phyloP scores from a whole-genome alignment of 208 protist species.

The Trypanosoma avium region DNA sequence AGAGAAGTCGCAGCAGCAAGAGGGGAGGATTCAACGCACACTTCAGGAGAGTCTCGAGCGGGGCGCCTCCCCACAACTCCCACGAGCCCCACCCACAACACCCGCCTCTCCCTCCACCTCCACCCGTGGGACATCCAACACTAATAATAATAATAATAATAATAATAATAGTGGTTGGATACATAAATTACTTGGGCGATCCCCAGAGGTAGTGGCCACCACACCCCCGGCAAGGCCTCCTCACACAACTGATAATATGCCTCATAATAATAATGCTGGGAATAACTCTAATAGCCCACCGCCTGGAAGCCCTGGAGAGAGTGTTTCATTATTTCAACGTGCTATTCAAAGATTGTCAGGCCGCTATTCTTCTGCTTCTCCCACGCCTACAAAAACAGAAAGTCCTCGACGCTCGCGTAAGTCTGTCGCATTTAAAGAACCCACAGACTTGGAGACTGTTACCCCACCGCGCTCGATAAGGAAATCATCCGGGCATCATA shows the following conservation, averaged over 20 bases:
- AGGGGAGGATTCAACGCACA: conserved; percentile 26
- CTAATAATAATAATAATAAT: background rate
- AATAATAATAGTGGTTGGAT: background rate
- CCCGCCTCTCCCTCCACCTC: background rate
- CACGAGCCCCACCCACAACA: background rate
- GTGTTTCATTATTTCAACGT: conserved; percentile 24
- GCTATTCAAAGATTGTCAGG: conserved; percentile 29
- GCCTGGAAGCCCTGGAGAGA: too few relatives aligned
- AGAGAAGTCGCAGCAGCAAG: conserved; percentile 36
- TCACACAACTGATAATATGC: too few relatives aligned
- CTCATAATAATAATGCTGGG: too few relatives aligned
- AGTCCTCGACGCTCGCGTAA: conserved; percentile 48
- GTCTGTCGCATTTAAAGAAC: conserved; percentile 72
- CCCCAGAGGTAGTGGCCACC: background rate
- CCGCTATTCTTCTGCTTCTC: background rate
- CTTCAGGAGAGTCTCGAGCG: conserved; percentile 32
- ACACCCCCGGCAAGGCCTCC: background rate
- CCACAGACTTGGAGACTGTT: conserved; percentile 39
- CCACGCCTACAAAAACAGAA: background rate
- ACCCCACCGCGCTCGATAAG: conserved; percentile 12
- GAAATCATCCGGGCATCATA: conserved; percentile 8
- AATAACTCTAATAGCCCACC: too few relatives aligned
- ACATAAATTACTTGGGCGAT: background rate
- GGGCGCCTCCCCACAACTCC: conserved; percentile 7
- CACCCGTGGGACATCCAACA: too few relatives aligned